Evolutionary conservation across 805 yeast species (phyloP).

Genomic region (Torulaspora microellipsoides): DNA sequence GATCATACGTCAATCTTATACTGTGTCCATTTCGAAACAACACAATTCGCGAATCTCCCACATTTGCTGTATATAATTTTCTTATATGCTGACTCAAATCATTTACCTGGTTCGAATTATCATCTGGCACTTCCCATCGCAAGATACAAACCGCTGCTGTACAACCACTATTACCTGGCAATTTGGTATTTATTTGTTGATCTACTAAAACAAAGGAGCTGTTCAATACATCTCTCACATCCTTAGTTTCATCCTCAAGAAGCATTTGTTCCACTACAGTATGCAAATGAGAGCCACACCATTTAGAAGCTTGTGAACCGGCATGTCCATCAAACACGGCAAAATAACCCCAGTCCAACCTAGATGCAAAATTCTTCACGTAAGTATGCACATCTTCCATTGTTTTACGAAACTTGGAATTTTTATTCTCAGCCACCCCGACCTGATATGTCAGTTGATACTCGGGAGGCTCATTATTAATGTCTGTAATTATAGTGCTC

Average conservation of each 20-base stretch:
- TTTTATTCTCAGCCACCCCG: conserved; percentile 90
- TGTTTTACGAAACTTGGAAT: conserved; percentile 70
- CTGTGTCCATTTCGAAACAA: conserved; percentile 72
- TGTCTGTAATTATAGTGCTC: neutral
- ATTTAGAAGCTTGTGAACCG: conserved; percentile 85
- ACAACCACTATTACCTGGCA: conserved; percentile 77
- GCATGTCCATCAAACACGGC: conserved; percentile 98
- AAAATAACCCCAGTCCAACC: conserved; percentile 90
- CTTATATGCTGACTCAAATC: conserved; percentile 49
- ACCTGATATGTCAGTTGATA: conserved; percentile 66
- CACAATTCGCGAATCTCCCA: conserved; percentile 87
- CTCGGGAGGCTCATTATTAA: neutral
- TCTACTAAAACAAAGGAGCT: conserved; percentile 76
- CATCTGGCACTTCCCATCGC: conserved; percentile 65
- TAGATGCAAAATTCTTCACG: conserved; percentile 87
- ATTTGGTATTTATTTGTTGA: conserved; percentile 51
- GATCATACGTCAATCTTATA: conserved; percentile 82
- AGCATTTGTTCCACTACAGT: conserved; percentile 58
- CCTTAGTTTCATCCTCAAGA: conserved; percentile 42
- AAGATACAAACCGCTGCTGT: conserved; percentile 93
- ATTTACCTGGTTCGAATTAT: conserved; percentile 19
- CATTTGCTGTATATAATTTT: conserved; percentile 88
- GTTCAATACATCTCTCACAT: conserved; percentile 62
- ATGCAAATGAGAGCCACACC: conserved; percentile 90
- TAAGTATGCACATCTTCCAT: conserved; percentile 98